A percentile compares a stretch with the other conserved stretches of the same genome.
Evolutionary conservation across 257 asterid genomes (phyloP).

Genomic region (Solanum ossicruentum): DNA sequence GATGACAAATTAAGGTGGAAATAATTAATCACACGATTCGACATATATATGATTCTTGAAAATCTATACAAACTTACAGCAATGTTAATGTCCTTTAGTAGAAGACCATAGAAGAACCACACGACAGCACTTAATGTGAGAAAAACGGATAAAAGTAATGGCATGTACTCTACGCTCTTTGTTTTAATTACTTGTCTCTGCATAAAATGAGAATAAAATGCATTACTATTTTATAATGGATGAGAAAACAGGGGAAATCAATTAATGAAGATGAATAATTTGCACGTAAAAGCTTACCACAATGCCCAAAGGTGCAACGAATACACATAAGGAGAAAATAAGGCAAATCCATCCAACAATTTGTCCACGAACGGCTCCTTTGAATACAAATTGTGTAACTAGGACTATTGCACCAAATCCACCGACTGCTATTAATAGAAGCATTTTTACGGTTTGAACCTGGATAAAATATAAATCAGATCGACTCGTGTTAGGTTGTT

Average conservation of each 20-base stretch:
- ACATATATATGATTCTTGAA: background rate
- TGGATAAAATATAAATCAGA: background rate
- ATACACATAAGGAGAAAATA: constrained; percentile 52
- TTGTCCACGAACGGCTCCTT: constrained; percentile 14
- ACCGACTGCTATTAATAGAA: constrained; percentile 12
- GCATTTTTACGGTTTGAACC: constrained; percentile 33
- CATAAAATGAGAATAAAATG: background rate
- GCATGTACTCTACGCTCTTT: constrained; percentile 60
- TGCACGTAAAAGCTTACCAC: constrained; percentile 2
- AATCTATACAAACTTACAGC: constrained; percentile 34
- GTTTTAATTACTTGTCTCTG: constrained; percentile 57
- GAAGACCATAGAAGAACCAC: constrained; percentile 70
- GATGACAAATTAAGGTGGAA: background rate
- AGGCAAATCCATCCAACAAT: constrained; percentile 64
- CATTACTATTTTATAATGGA: background rate
- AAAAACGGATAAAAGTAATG: constrained; percentile 46
- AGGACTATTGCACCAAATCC: constrained; percentile 38
- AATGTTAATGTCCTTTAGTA: constrained; percentile 43
- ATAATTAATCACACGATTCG: background rate
- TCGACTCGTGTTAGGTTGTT: too few relatives aligned
- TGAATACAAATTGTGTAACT: constrained; percentile 23
- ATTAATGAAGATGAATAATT: background rate
- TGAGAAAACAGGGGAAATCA: background rate
- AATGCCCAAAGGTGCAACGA: constrained; percentile 56
- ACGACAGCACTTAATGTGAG: constrained; percentile 60